A percentile compares a stretch with the other conserved stretches of the same genome.
Evolutionary conservation across 257 asterid genomes (phyloP).

Genomic region (Verbascum thapsus): DNA sequence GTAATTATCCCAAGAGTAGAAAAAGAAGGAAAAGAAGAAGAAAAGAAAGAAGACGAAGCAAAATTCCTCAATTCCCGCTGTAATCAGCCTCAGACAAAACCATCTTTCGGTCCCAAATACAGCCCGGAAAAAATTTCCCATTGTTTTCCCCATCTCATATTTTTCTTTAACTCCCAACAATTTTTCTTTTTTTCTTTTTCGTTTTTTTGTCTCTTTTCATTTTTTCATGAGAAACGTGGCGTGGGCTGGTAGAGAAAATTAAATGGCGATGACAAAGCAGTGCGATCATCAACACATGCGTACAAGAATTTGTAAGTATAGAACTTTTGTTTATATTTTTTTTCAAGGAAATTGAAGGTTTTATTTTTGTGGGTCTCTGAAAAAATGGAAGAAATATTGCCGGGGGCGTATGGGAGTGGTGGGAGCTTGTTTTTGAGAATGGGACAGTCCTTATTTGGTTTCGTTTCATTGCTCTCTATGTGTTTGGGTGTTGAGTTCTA

Average conservation of each 20-base stretch:
- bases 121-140: no score
- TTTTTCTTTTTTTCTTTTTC: not conserved
- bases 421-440: constrained; percentile 65
- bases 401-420: constrained; percentile 62
- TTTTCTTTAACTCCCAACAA: no score
- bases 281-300: constrained; percentile 13
- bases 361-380: not conserved
- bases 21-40: no score
- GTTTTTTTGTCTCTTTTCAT: not conserved
- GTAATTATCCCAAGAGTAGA: no score
- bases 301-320: not conserved
- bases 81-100: no score
- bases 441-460: constrained; percentile 58
- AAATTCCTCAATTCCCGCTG: no score
- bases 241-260: constrained; percentile 26
- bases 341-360: not conserved
- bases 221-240: constrained; percentile 24
- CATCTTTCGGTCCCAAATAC: no score
- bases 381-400: constrained; percentile 61
- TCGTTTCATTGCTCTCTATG: constrained; percentile 67
- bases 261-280: constrained; percentile 27
- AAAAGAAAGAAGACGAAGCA: no score
- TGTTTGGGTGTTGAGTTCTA: constrained; percentile 60
- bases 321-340: no score
- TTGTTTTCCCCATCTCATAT: no score